Base-by-base conservation (phyloP, 257 asterid genomes). In the Solanum infundibuliforme region DNA sequence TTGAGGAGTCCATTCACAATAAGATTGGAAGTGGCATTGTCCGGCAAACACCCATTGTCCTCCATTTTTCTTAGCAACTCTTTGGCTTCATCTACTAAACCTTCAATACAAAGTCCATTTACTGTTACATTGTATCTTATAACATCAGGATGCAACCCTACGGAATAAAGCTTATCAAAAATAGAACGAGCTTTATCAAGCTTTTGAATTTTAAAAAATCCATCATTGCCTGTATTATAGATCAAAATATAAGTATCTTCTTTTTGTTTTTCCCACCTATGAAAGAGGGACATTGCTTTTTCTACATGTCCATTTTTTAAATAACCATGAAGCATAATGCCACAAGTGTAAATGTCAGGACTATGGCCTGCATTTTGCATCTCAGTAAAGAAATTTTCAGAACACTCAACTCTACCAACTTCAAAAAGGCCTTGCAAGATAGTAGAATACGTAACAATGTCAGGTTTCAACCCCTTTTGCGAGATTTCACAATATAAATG, bases 21-120 rank as follows among this genome's bases (percentile, higher is more conserved):
- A 34, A 87, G 43, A 86, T 86, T 89, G 86, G 84, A 90, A 25
- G 90, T 81, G 32, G 76, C 31, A 32, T 58, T 77, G 86, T 90
- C 52, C 2, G 87, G 90, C 35, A 43, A 74, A 32, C 87, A 87
- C 5, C 81, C 89, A 65, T 25, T 65, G 23, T 76, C 90, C 86
- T 86, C 87, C 92, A 91, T 90, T 31, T 43, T 83, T 85, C 23
- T 20, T 32, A 91, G 68, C 66, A 91, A 48, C 52, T 66, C 60
- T 86, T 76, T 89, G 66, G 87, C 93, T 81, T 91, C 90, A 36
- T 79, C 71, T 8, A 88, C 25, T 46, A 89, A 34, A 27, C 91
- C 90, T 25, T 87, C 89, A 81, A 77, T 83, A 81, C 92, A 87
- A 36, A 74, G 87, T 77, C 92, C 91, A 11, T 55, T 69, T 5